phyloP scores from a whole-genome alignment of 768 basidiomycete species.

The Lactarius psammicola region DNA sequence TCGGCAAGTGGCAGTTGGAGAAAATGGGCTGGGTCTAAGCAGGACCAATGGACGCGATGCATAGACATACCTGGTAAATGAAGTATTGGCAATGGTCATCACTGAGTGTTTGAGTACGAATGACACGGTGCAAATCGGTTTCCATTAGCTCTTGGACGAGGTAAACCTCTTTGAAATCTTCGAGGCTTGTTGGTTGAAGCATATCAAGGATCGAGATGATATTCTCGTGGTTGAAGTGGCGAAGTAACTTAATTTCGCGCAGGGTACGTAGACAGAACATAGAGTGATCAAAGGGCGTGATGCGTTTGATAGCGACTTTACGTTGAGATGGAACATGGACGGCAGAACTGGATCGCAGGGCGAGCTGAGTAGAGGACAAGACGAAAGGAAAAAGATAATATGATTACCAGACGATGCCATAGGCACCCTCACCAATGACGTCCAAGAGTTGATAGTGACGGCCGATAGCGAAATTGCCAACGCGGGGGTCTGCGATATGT shows the following conservation, averaged over 20 bases:
- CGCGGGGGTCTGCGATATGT: slow-evolving; percentile 30
- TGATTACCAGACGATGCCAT: slow-evolving; percentile 82
- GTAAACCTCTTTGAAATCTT: slow-evolving; percentile 84
- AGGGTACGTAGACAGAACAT: slow-evolving; percentile 94
- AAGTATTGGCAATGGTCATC: slow-evolving; percentile 99
- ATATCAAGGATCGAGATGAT: slow-evolving; percentile 97
- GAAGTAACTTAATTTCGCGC: slow-evolving; percentile 90
- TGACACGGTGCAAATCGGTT: slow-evolving; percentile 95
- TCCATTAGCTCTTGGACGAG: slow-evolving; percentile 81
- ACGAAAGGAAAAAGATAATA: slow-evolving; percentile 15
- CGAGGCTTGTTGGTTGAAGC: slow-evolving; percentile 67
- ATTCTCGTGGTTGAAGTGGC: slow-evolving; percentile 81
- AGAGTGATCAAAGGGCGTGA: slow-evolving; percentile 92
- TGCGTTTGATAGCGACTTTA: slow-evolving; percentile 96
- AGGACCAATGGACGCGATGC: slow-evolving; percentile 9
- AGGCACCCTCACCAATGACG: slow-evolving; percentile 88
- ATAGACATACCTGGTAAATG: slow-evolving; percentile 75
- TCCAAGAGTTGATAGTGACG: slow-evolving; percentile 83
- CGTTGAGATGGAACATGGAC: slow-evolving; percentile 82
- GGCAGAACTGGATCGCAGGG: slow-evolving; percentile 53
- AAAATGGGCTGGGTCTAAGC: neutral
- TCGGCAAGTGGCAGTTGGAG: neutral
- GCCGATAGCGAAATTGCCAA: slow-evolving; percentile 42
- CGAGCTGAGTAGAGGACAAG: slow-evolving; percentile 15
- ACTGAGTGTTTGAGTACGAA: slow-evolving; percentile 88